phyloP scores from a whole-genome alignment of 106 monocot species.

The Narthecium ossifragum region DNA sequence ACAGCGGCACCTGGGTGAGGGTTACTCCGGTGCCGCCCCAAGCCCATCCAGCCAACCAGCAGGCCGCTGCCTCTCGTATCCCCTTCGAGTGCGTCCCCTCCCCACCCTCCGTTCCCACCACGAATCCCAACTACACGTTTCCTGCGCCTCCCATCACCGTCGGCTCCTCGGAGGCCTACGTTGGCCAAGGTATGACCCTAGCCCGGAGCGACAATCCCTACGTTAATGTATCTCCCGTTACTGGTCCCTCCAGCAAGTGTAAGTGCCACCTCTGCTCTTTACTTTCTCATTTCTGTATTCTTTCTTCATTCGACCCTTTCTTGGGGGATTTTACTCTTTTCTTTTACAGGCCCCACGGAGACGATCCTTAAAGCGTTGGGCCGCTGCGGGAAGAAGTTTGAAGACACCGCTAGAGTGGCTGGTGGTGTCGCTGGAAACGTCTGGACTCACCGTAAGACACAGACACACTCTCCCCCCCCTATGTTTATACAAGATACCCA shows the following conservation, averaged over 20 bases:
- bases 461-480: not conserved
- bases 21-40: slow-evolving; percentile 32
- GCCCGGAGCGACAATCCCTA: slow-evolving; percentile 37
- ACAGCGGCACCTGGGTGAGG: slow-evolving; percentile 40
- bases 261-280: not conserved
- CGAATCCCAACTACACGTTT: slow-evolving; percentile 1
- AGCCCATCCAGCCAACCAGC: slow-evolving; percentile 19
- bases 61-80: slow-evolving; percentile 19
- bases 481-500: not conserved
- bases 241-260: slow-evolving; percentile 42
- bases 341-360: slow-evolving; percentile 30
- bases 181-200: not conserved
- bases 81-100: slow-evolving; percentile 11
- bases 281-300: not conserved
- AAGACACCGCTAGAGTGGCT: slow-evolving; percentile 46
- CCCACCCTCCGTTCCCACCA: not conserved
- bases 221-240: slow-evolving; percentile 32
- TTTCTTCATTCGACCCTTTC: not conserved
- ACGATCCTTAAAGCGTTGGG: slow-evolving; percentile 50
- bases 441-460: slow-evolving; percentile 87
- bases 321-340: not conserved
- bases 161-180: too few species aligned
- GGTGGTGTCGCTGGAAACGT: slow-evolving; percentile 45
- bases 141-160: not conserved
- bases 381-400: slow-evolving; percentile 60